A percentile compares a stretch with the other conserved stretches of the same genome.
These are phyloP conservation scores for Agaricus blazei DNA, from an alignment of 768 basidiomycete species.

Conservation along the genomic window DNA sequence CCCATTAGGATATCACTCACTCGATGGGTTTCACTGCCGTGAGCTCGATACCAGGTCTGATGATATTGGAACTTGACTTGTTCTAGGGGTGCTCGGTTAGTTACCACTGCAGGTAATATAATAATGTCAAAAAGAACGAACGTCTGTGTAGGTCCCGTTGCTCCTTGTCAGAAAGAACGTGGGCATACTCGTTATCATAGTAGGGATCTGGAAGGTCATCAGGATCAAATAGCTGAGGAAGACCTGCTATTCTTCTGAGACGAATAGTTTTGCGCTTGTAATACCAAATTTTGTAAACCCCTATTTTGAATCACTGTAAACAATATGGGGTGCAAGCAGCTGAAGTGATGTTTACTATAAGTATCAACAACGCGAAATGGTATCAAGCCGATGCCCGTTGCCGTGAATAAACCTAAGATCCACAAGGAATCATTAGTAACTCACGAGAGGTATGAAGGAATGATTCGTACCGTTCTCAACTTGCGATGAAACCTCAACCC, in stretches of 20 bases:
- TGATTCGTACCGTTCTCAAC: constrained; percentile 57
- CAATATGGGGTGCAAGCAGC: background rate
- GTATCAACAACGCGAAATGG: constrained; percentile 74
- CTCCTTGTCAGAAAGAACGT: constrained; percentile 62
- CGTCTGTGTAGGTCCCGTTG: constrained; percentile 62
- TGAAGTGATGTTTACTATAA: constrained; percentile 45
- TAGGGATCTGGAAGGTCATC: constrained; percentile 80
- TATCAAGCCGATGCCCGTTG: constrained; percentile 76
- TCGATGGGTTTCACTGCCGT: constrained; percentile 77
- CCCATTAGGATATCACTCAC: constrained; percentile 28
- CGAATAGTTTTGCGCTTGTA: constrained; percentile 58
- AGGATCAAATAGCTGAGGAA: constrained; percentile 65
- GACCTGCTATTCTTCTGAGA: constrained; percentile 54
- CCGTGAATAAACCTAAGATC: constrained; percentile 62
- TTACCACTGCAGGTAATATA: background rate
- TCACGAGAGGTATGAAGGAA: background rate
- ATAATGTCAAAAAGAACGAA: constrained; percentile 24
- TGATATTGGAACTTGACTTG: constrained; percentile 64
- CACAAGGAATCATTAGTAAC: background rate
- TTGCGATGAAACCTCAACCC: constrained; percentile 78
- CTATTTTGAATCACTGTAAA: constrained; percentile 18
- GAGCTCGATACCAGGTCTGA: constrained; percentile 84
- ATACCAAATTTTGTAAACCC: constrained; percentile 68
- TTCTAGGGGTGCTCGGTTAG: constrained; percentile 31
- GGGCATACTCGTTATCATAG: constrained; percentile 66